Evolutionary conservation across 345 rosid genomes (phyloP), one percentile per base, ranked within the genome.

Genomic region (Citrus hindsii): DNA sequence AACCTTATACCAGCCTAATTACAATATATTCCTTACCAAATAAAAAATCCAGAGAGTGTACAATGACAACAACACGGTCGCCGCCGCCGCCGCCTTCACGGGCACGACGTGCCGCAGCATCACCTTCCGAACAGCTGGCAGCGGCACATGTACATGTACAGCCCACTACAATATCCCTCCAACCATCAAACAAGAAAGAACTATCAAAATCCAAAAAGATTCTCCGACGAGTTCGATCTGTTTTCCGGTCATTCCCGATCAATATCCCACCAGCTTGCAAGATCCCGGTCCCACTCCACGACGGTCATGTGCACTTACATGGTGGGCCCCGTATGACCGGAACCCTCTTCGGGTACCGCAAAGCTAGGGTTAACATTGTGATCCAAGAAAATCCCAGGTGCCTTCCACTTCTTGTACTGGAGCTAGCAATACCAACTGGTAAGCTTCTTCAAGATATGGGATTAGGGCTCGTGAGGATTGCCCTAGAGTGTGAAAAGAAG

Each of bases 281-380:
- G 76, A 86, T 90, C 32, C 95, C 97, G 5, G 85, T 88, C 67
- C 74, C 77, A 0, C 77, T 84, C 77, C 79, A 67, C 64, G 88
- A 90, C 9, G 82, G 60, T 64, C 82, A 89, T 65, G 79, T 82
- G 37, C 90, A 93, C 79, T 81, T 95, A 62, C 93, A 89, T 28
- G 93, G 97, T 4, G 97, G 97, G 76, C 90, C 90, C n/a, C 89
- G 94, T 5, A 88, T 93, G 81, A 87, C 92, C 0, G 98, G 98
- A 2, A 95, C 95, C 62, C 77, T 95, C 0, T 95, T 90, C 0
- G 98, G 98, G 0, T 86, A 90, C 77, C 88, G 94, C 4, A 91
- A 91, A 74, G 76, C 90, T 19, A 84, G 98, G 22, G 84, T 90
- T 8, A 95, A 86, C 77, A 79, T 95, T 2, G 95, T 94, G 40